Evolutionary conservation across 2,329 filamentous ascomycete genomes (phyloP), one percentile per base, ranked within the genome.

Genomic region (Penicillium sclerotigenum): DNA sequence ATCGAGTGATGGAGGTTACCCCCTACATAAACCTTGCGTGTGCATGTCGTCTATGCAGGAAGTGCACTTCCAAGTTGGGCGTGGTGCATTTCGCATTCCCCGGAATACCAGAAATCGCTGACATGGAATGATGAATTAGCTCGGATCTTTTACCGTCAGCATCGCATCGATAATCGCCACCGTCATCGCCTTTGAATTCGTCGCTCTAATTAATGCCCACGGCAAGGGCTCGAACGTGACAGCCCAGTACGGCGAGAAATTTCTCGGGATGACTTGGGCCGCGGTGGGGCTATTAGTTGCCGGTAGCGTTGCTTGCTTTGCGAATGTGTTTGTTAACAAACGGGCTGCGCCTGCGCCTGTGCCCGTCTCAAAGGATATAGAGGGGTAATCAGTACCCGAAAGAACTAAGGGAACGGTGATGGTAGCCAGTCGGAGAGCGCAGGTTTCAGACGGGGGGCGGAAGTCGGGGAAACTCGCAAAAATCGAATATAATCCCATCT

Each of bases 81-180:
- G 14, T 34, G 29, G 43, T 46, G 43, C 43, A 46, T 46, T 22
- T 22, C 28, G 20, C 7, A n/a, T 37, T 53, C 41, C 41, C 49
- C 40, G 40, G 37, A n/a, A 31, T 40, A 46, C 22, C 13, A 28
- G 22, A 11, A 16, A 18, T 50, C 18, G 29, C 37, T 56, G 24
- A 52, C 53, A n/a, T 24, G 18, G 34, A 18, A 45, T 42, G 22
- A 52, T 55, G 26, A 28, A 33, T 58, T 37, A 77, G 74, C 64
- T 84, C n/a, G 79, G 80, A 0, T 83, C 85, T 59, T 38, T 84
- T 7, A 74, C 85, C 13, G 80, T 88, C 65, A 88, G 88, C 4
- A 85, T 87, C 50, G 86, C 88, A 46, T 92, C 88, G 20, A 90
- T 90, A 63, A 87, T 92, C 24, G 83, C 86, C 26, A 88, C 83